A percentile compares a stretch with the other conserved stretches of the same genome.
Evolutionary conservation across 2,329 filamentous ascomycete species (phyloP).

Genomic region (Scedosporium dehoogii): DNA sequence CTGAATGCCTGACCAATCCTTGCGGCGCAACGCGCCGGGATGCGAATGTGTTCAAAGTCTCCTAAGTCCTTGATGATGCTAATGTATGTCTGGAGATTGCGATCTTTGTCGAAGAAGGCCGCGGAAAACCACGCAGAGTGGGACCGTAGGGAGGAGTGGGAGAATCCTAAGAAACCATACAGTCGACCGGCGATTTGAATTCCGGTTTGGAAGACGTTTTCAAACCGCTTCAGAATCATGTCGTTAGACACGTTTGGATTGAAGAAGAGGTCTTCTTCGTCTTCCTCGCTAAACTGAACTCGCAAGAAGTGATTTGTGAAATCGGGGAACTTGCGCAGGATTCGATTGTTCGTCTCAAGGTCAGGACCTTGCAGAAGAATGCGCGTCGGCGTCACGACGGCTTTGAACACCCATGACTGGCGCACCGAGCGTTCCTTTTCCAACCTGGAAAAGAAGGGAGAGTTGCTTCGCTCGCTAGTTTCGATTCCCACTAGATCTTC

Average conservation of each 20-base stretch:
- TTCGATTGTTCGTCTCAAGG: slow-evolving; percentile 57
- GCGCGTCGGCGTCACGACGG: slow-evolving; percentile 49
- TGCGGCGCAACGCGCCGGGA: slow-evolving; percentile 47
- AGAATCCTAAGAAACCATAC: slow-evolving; percentile 66
- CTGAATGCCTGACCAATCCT: slow-evolving; percentile 61
- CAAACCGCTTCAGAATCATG: slow-evolving; percentile 49
- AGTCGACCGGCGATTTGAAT: slow-evolving; percentile 53
- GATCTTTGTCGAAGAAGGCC: slow-evolving; percentile 28
- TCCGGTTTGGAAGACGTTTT: slow-evolving; percentile 43
- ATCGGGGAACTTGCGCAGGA: slow-evolving; percentile 54
- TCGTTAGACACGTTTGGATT: slow-evolving; percentile 38
- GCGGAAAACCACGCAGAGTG: slow-evolving; percentile 59
- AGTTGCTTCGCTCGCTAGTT: slow-evolving; percentile 18
- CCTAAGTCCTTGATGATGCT: slow-evolving; percentile 39
- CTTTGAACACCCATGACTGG: slow-evolving; percentile 42
- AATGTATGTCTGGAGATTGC: slow-evolving; percentile 23
- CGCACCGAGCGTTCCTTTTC: slow-evolving; percentile 19
- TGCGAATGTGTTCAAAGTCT: slow-evolving; percentile 37
- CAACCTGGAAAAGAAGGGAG: slow-evolving; percentile 13
- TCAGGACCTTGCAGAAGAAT: slow-evolving; percentile 51
- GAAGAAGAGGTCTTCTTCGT: slow-evolving; percentile 52
- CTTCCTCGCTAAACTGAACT: slow-evolving; percentile 66
- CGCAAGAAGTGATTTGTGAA: slow-evolving; percentile 57
- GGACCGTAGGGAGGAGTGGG: slow-evolving; percentile 64
- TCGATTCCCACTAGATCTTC: slow-evolving; percentile 30